Evolutionary conservation across 2,329 filamentous ascomycete genomes (phyloP).

Genomic region (Fusarium stilboides): DNA sequence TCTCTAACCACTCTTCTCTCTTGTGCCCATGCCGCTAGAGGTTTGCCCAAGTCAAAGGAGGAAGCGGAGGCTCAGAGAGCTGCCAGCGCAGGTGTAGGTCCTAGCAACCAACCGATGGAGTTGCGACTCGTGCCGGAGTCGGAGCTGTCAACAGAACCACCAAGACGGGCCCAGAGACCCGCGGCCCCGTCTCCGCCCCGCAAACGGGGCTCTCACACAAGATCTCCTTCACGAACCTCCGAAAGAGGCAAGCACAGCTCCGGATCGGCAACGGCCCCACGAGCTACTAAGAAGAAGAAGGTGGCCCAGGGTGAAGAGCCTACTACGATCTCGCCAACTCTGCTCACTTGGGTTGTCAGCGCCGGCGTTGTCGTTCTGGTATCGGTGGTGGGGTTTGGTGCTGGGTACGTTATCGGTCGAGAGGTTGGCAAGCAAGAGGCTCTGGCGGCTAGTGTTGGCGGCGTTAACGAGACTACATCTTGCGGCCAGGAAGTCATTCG

Average conservation of each 20-base stretch:
- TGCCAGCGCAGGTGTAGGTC: conserved; percentile 58
- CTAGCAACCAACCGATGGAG: conserved; percentile 69
- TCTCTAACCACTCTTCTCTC: conserved; percentile 96
- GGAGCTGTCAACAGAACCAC: conserved; percentile 64
- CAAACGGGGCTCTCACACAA: conserved; percentile 51
- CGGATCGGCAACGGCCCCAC: conserved; percentile 57
- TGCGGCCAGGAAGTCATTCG: conserved; percentile 70
- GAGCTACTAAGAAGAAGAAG: conserved; percentile 74
- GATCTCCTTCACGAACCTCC: conserved; percentile 50
- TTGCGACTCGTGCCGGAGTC: conserved; percentile 73
- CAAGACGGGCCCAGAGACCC: conserved; percentile 44
- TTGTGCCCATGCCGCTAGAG: conserved; percentile 91
- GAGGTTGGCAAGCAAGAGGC: conserved; percentile 76
- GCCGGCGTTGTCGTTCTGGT: conserved; percentile 78
- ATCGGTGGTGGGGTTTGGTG: conserved; percentile 78
- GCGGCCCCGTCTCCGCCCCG: conserved; percentile 44
- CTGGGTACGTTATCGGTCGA: conserved; percentile 77
- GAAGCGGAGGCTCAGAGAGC: conserved; percentile 57
- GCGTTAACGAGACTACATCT: conserved; percentile 62
- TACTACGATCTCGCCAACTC: conserved; percentile 69
- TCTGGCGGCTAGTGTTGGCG: conserved; percentile 57
- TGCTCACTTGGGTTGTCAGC: conserved; percentile 76
- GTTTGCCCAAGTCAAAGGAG: conserved; percentile 77
- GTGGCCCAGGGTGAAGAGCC: conserved; percentile 58
- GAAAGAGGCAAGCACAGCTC: conserved; percentile 68